phyloP scores from a whole-genome alignment of 352 stramenopile species.

The Pythium biforme region DNA sequence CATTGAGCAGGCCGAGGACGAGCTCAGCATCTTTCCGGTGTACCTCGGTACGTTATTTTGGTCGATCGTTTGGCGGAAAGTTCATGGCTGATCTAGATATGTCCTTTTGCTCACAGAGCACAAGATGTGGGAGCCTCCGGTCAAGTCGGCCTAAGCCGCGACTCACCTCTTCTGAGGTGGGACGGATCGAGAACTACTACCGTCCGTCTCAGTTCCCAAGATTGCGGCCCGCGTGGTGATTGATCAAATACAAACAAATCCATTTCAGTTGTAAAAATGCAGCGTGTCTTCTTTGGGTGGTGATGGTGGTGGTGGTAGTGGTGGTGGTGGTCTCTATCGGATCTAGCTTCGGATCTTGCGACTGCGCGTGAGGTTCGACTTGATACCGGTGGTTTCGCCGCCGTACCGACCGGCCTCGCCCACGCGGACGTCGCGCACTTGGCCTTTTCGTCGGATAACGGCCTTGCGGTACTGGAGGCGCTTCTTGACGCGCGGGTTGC shows the following conservation, averaged over 20 bases:
- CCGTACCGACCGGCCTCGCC: conserved; percentile 86
- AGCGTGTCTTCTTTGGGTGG: conserved; percentile 1
- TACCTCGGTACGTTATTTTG: conserved; percentile 62
- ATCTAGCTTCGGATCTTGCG: conserved; percentile 87
- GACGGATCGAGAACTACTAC: not conserved
- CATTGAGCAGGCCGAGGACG: conserved; percentile 85
- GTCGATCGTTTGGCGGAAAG: too few species aligned
- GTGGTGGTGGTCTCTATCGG: not conserved
- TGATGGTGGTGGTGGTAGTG: too few species aligned
- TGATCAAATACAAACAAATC: conserved; percentile 28
- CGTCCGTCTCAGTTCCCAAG: not conserved
- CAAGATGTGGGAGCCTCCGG: conserved; percentile 84
- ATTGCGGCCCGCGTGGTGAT: not conserved
- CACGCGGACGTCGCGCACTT: conserved; percentile 92
- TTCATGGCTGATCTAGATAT: too few species aligned
- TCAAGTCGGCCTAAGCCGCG: conserved; percentile 39
- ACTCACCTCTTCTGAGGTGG: not conserved
- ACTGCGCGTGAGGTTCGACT: conserved; percentile 86
- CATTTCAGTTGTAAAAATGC: conserved; percentile 19
- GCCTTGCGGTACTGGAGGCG: conserved; percentile 97
- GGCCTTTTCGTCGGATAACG: conserved; percentile 96
- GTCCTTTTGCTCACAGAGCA: too few species aligned
- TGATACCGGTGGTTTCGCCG: conserved; percentile 89
- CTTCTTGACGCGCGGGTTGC: conserved; percentile 99
- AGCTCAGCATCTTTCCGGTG: conserved; percentile 82